Base-by-base conservation (phyloP, 257 asterid genomes). In the Penstemon eatonii region DNA sequence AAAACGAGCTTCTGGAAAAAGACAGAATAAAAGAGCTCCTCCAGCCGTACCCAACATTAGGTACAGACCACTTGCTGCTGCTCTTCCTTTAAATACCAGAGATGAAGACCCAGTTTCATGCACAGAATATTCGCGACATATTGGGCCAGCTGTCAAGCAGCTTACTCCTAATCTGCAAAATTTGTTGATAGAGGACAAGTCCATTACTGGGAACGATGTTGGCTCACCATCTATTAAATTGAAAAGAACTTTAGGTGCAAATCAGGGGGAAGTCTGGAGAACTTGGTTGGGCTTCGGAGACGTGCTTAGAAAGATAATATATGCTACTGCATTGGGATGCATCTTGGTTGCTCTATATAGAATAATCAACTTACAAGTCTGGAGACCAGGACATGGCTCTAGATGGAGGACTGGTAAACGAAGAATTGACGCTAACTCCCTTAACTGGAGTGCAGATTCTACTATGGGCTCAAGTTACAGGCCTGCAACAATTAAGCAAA, bases 91-190 rank as follows among this genome's bases (percentile, higher is more conserved):
- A 68, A 90, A 85, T 75, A 84, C 72, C 75, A 85, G 89, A 81
- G 84, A 76, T 69, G 90, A 82, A 63, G 85, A 74, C 54, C 9
- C 87, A 60, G 67, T 73, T 60, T 76, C 79, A 7, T 38, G 64
- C 66, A 60, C 79, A 69, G 91, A 81, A 74, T 71, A 77, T 66
- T 80, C 90, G 9, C 80, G 78, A 57, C 87, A 87, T 80, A 87
- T 91, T 64, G 93, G 99, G 51, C 58, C 84, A 67, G 96, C 96
- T 56, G 96, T 80, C 67, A 84, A 91, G 80, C 96, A 87, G 79
- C 88, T 94, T 69, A 73, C 96, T 76, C 92, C 83, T 57, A 83
- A 81, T 77, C 78, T 89, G 67, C 92, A 82, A 75, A 80, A 83
- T 70, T 85, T 89, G 11, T 73, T 84, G 62, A 63, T 73, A n/a